Evolutionary conservation across 1,139 yeast species (phyloP).

Genomic region (Protomyces arabidopsidicola): DNA sequence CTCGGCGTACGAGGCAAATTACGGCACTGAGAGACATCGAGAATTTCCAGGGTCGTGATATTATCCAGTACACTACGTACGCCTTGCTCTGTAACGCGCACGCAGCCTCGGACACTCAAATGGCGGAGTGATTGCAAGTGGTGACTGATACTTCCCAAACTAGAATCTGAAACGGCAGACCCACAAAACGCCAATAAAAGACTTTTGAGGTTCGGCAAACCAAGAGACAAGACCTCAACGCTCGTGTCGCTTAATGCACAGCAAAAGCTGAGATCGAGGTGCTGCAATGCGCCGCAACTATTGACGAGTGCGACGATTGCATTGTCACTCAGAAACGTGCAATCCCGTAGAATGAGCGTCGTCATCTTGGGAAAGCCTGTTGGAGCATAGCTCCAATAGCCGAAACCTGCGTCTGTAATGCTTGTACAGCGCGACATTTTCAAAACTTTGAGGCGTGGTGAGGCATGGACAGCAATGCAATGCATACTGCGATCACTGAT

Average conservation of each 20-base stretch:
- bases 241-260: slow-evolving; percentile 69
- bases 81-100: slow-evolving; percentile 70
- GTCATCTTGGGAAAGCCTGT: slow-evolving; percentile 51
- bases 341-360: slow-evolving; percentile 58
- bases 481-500: slow-evolving; percentile 63
- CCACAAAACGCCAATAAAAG: slow-evolving; percentile 71
- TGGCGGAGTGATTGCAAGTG: slow-evolving; percentile 49
- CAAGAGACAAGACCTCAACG: slow-evolving; percentile 59
- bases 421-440: slow-evolving; percentile 72
- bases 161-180: slow-evolving; percentile 69
- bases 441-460: slow-evolving; percentile 51
- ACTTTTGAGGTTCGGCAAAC: slow-evolving; percentile 53
- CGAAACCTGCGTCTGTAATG: slow-evolving; percentile 68
- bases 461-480: slow-evolving; percentile 58
- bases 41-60: slow-evolving; percentile 49
- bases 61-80: slow-evolving; percentile 61
- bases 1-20: slow-evolving; percentile 43
- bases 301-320: slow-evolving; percentile 59
- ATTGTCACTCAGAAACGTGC: slow-evolving; percentile 66
- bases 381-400: slow-evolving; percentile 51
- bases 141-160: slow-evolving; percentile 58
- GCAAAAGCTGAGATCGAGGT: slow-evolving; percentile 63
- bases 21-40: slow-evolving; percentile 66
- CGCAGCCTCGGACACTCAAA: slow-evolving; percentile 60
- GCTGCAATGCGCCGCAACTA: slow-evolving; percentile 55